A percentile compares a stretch with the other conserved stretches of the same genome.
These are phyloP conservation scores for Podila minutissima DNA, from an alignment of 192 early-diverging fungal species.

Conservation along the genomic window DNA sequence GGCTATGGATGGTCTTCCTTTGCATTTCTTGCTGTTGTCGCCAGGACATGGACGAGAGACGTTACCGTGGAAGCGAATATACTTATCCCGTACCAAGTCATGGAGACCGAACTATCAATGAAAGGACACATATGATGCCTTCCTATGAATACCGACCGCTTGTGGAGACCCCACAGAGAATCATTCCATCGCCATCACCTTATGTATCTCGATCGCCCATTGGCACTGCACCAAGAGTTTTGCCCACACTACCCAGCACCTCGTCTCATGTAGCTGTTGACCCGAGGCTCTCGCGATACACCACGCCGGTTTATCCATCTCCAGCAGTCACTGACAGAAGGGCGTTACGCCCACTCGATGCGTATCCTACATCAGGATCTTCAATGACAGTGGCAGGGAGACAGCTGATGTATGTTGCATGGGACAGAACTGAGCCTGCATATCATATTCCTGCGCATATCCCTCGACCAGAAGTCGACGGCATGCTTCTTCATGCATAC, in stretches of 20 bases:
- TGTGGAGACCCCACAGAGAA: not conserved
- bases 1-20: too few relatives aligned
- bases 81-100: not conserved
- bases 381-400: not conserved
- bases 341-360: not conserved
- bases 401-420: not conserved
- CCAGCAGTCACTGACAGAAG: constrained; percentile 12
- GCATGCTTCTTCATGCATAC: constrained; percentile 9
- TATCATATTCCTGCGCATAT: constrained; percentile 3
- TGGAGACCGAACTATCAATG: not conserved
- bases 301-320: not conserved
- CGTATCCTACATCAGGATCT: constrained; percentile 4
- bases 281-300: constrained; percentile 8
- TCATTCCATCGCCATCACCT: constrained; percentile 3
- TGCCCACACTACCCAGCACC: too few relatives aligned
- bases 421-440: not conserved
- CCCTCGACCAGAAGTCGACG: constrained; percentile 17
- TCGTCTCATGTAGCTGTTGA: too few relatives aligned
- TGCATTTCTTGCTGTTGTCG: too few relatives aligned
- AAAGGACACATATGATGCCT: constrained; percentile 6
- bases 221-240: not conserved
- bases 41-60: not conserved
- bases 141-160: not conserved
- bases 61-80: not conserved
- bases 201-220: constrained; percentile 5